Conservation (phyloP, 768 basidiomycete genomes). For the Pleurotus salmoneostramineus region DNA sequence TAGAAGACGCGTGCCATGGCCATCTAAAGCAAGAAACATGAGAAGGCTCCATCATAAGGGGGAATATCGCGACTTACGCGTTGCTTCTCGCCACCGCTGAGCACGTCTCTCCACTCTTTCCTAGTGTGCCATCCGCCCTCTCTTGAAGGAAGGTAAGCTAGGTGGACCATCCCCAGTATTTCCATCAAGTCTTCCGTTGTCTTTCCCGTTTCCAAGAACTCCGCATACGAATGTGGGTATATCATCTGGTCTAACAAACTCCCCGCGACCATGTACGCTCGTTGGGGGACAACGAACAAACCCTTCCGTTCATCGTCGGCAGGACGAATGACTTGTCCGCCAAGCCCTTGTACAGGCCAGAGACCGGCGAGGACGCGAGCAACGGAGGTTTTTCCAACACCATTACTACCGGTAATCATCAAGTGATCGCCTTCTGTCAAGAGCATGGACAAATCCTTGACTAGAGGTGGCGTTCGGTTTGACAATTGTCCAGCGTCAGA, state of each 20-base stretch:
- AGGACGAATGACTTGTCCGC: conserved; percentile 28
- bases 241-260: conserved; percentile 90
- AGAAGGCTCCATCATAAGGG: conserved; percentile 1
- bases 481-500: conserved; percentile 17
- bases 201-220: conserved; percentile 56
- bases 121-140: conserved; percentile 88
- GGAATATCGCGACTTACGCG: conserved; percentile 40
- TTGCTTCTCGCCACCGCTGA: conserved; percentile 97
- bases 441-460: conserved; percentile 62
- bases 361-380: conserved; percentile 87
- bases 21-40: conserved; percentile 49
- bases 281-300: conserved; percentile 87
- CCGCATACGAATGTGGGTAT: conserved; percentile 83
- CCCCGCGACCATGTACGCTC: conserved; percentile 89
- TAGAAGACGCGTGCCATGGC: conserved; percentile 92
- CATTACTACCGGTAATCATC: conserved; percentile 92
- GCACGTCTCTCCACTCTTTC: conserved; percentile 95
- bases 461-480: conserved; percentile 43
- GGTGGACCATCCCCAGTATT: conserved; percentile 77
- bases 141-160: conserved; percentile 79
- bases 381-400: conserved; percentile 88
- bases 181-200: conserved; percentile 67
- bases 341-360: conserved; percentile 64
- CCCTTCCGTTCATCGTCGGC: conserved; percentile 40
- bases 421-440: conserved; percentile 77